Base-by-base conservation (phyloP, 2,329 filamentous ascomycete genomes). In the Fusarium siculi region DNA sequence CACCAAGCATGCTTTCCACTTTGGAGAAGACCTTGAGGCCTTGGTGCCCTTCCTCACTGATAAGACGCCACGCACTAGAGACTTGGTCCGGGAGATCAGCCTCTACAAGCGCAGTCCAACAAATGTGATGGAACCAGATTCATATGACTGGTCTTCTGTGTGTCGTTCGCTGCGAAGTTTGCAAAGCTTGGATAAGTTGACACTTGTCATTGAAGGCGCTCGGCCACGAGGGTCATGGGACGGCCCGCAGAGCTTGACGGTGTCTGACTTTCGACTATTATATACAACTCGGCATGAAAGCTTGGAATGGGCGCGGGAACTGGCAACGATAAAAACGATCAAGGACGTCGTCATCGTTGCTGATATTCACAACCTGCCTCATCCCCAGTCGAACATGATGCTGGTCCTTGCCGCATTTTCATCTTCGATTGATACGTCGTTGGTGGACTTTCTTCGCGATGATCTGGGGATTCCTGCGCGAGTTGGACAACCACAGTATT, bases 371-470 rank as follows among this genome's bases (percentile, higher is more conserved):
- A 84, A 87, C 72, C 87, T 88, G 78, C 85, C 87, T 5, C 80
- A 84, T 32, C 87, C 87, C 4, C 84, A 84, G 61, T 88, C 86
- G 23, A 85, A 86, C 63, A 85, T 84, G 49, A 87, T 90, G 85
- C 84, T 87, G 7, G 85, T 89, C 68, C 90, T 88, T 77, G 86
- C 89, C 5, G 86, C 88, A 30, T 89, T 92, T 71, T 91, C 89
- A 36, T 85, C 85, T 39, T 91, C 89, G 60, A 86, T 92, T 23
- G 87, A 90, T 70, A 85, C 80, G 11, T 86, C 86, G 6, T 86
- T 91, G 78, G 81, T 83, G 43, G 86, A 88, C 65, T 91, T 86
- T 78, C 77, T 91, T 68, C 74, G 76, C 42, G 68, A 74, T 34
- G 79, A 81, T 57, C 53, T 79, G 19, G 74, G 74, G 11, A 75